Conservation (phyloP, 2,329 filamentous ascomycete genomes). For the Lomentospora prolificans region DNA sequence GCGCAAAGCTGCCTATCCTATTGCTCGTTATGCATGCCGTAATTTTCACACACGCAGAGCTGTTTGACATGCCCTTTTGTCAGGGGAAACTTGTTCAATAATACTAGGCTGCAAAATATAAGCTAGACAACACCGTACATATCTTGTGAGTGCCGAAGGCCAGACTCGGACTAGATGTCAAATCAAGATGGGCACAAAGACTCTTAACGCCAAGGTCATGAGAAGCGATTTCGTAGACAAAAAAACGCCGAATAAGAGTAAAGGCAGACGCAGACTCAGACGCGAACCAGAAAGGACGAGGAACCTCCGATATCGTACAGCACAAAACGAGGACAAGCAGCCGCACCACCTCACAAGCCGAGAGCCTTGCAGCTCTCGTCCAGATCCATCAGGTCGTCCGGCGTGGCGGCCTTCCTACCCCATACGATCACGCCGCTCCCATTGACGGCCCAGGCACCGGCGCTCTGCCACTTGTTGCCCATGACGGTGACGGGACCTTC, state of each 20-base stretch:
- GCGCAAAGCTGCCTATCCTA: not conserved
- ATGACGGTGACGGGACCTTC: conserved; percentile 33
- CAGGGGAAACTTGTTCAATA: not conserved
- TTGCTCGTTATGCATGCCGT: not conserved
- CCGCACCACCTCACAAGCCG: conserved; percentile 22
- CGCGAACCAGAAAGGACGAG: no score
- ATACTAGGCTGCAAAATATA: not conserved
- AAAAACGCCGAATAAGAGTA: no score
- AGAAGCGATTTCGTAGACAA: not conserved
- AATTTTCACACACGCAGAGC: no score
- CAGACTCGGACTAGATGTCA: not conserved
- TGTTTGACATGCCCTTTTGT: not conserved
- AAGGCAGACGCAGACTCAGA: no score
- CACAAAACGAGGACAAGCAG: not conserved
- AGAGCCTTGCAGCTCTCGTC: conserved; percentile 32
- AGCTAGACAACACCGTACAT: not conserved
- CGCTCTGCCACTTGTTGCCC: conserved; percentile 48
- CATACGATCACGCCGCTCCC: conserved; percentile 38
- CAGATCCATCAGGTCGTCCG: conserved; percentile 43
- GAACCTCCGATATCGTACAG: no score
- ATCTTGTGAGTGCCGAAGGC: not conserved
- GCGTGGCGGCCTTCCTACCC: conserved; percentile 36
- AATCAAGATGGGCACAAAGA: not conserved
- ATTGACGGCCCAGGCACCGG: conserved; percentile 41
- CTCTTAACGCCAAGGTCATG: not conserved